Conservation (phyloP, 345 rosid species). For the Salix koriyanagi region DNA sequence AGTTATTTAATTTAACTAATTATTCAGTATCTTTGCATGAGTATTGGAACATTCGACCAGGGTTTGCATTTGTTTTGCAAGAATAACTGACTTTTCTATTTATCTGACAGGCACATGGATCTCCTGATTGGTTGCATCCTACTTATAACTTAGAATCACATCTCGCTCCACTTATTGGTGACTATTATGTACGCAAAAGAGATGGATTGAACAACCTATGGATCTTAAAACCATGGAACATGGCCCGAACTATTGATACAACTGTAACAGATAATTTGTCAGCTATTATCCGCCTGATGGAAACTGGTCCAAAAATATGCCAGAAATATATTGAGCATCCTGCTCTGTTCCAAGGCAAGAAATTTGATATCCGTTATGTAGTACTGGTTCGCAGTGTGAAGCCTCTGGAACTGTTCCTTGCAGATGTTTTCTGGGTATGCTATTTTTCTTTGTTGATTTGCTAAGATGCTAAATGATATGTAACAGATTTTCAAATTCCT, state of each 20-base stretch:
- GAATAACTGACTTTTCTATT: conserved; percentile 14
- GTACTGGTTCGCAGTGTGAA: conserved; percentile 66
- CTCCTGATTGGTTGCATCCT: conserved; percentile 83
- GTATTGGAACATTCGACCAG: too few species aligned
- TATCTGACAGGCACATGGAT: conserved; percentile 64
- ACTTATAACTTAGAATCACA: conserved; percentile 83
- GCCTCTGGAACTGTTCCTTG: conserved; percentile 72
- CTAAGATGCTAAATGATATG: background rate
- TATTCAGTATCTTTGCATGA: background rate
- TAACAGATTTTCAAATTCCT: too few species aligned
- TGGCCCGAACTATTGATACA: conserved; percentile 96
- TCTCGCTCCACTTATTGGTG: conserved; percentile 77
- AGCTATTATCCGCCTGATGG: conserved; percentile 88
- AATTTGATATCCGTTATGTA: conserved; percentile 82
- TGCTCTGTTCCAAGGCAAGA: conserved; percentile 71
- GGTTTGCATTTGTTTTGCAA: background rate
- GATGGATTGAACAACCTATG: conserved; percentile 66
- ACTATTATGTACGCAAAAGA: conserved; percentile 57
- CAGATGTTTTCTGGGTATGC: conserved; percentile 88
- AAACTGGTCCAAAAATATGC: conserved; percentile 98
- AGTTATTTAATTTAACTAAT: background rate
- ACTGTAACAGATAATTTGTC: conserved; percentile 69
- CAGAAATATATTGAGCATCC: conserved; percentile 95
- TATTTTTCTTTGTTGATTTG: background rate
- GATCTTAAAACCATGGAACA: conserved; percentile 98